A percentile compares a stretch with the other conserved stretches of the same genome.
Conservation (phyloP, 75 land plant genomes). For the Cryptomeria japonica region DNA sequence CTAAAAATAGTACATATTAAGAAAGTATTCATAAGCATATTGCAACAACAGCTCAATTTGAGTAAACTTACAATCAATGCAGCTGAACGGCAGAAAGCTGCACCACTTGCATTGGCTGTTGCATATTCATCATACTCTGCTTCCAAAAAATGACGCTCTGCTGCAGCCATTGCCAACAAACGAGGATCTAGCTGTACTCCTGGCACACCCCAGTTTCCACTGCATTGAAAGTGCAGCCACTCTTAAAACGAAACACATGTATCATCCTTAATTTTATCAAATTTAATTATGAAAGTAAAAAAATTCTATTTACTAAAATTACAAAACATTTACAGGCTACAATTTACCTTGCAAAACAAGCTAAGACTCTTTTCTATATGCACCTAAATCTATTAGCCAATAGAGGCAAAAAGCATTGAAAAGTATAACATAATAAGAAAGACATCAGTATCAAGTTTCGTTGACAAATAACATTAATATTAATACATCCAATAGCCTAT, state of each 20-base stretch:
- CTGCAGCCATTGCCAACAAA: constrained; percentile 38
- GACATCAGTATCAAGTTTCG: neutral
- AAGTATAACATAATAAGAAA: neutral
- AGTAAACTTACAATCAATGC: constrained; percentile 43
- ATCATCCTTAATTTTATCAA: neutral
- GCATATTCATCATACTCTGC: constrained; percentile 59
- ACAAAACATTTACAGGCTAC: neutral
- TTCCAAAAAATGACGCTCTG: constrained; percentile 43
- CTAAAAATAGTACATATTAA: neutral
- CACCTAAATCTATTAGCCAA: neutral
- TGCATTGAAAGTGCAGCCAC: neutral
- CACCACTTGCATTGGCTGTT: constrained; percentile 43
- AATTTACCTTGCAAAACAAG: neutral
- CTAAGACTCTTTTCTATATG: neutral
- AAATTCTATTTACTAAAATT: neutral
- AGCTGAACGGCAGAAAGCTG: constrained; percentile 48
- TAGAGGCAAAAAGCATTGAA: neutral
- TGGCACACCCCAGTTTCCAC: constrained; percentile 40
- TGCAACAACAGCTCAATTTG: neutral
- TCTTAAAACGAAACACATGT: neutral
- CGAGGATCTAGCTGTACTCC: constrained; percentile 32
- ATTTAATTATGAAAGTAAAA: neutral
- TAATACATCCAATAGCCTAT: neutral
- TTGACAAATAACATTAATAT: neutral
- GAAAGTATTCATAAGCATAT: neutral